Conservation (phyloP, 225 moss, liverwort and hornwort genomes). For the Lunularia cruciata region DNA sequence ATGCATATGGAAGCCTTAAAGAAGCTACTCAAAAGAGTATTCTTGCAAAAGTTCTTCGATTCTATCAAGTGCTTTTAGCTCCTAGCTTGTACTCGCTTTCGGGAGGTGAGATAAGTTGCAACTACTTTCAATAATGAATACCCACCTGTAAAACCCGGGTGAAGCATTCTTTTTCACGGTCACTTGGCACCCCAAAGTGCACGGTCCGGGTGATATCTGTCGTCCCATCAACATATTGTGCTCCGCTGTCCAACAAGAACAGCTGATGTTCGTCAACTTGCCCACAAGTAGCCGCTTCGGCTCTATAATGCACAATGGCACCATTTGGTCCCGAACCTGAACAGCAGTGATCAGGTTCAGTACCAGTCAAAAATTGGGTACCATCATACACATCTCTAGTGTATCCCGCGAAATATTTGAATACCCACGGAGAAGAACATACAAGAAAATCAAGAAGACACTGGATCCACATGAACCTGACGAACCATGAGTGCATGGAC, state of each 20-base stretch:
- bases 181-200: constrained; percentile 82
- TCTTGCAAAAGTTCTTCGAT: too few relatives aligned
- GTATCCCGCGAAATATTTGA: too few relatives aligned
- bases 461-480: too few relatives aligned
- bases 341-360: neutral
- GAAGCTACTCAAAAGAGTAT: too few relatives aligned
- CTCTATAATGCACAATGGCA: constrained; percentile 95
- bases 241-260: constrained; percentile 89
- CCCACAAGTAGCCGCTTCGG: constrained; percentile 76
- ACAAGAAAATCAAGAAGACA: too few relatives aligned
- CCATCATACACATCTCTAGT: too few relatives aligned
- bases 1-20: too few relatives aligned
- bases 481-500: too few relatives aligned
- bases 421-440: too few relatives aligned
- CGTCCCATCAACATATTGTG: constrained; percentile 94
- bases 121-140: neutral
- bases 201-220: constrained; percentile 98
- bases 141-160: constrained; percentile 89
- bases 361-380: too few relatives aligned
- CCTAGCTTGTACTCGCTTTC: too few relatives aligned
- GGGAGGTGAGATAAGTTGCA: neutral
- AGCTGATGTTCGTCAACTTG: constrained; percentile 70
- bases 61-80: too few relatives aligned
- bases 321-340: constrained; percentile 95
- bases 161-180: constrained; percentile 83